These are phyloP conservation scores for Tylopilus balloui DNA, from an alignment of 768 basidiomycete species.

Conservation along the genomic window DNA sequence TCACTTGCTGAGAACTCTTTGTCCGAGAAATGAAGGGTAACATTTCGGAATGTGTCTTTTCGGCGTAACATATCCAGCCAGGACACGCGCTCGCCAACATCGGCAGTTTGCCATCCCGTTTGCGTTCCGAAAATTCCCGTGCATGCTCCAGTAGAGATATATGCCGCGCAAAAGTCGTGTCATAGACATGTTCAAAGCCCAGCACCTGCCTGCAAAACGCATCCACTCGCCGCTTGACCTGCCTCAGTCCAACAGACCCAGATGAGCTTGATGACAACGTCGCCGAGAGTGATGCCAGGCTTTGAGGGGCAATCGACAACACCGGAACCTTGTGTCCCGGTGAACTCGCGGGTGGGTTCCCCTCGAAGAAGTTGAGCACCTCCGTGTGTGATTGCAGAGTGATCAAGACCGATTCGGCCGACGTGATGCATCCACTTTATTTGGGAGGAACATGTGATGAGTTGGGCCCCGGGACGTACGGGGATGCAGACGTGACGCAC, in stretches of 20 bases:
- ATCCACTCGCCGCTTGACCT: constrained; percentile 66
- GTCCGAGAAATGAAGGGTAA: constrained; percentile 83
- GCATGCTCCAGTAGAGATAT: constrained; percentile 78
- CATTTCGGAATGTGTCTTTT: constrained; percentile 94
- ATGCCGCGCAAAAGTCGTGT: constrained; percentile 93
- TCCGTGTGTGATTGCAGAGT: constrained; percentile 94
- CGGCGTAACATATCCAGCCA: constrained; percentile 99
- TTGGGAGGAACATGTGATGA: constrained; percentile 14
- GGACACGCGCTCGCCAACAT: constrained; percentile 97
- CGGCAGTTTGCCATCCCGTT: constrained; percentile 49
- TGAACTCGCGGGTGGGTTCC: constrained; percentile 43
- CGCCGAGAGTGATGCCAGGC: constrained; percentile 76
- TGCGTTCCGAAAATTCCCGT: constrained; percentile 75
- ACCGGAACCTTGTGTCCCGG: constrained; percentile 54
- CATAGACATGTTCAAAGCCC: constrained; percentile 80
- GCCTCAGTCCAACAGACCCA: constrained; percentile 43
- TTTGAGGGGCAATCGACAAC: constrained; percentile 87
- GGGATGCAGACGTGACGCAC: constrained; percentile 42
- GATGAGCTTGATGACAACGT: constrained; percentile 46
- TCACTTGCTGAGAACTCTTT: constrained; percentile 91
- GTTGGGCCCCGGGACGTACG: neutral
- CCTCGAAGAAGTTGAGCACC: constrained; percentile 72
- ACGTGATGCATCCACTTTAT: constrained; percentile 94
- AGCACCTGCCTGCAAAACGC: constrained; percentile 64
- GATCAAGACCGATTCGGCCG: constrained; percentile 95